Evolutionary conservation across 2,329 filamentous ascomycete genomes (phyloP).

Genomic region (Ascosphaera acerosa): DNA sequence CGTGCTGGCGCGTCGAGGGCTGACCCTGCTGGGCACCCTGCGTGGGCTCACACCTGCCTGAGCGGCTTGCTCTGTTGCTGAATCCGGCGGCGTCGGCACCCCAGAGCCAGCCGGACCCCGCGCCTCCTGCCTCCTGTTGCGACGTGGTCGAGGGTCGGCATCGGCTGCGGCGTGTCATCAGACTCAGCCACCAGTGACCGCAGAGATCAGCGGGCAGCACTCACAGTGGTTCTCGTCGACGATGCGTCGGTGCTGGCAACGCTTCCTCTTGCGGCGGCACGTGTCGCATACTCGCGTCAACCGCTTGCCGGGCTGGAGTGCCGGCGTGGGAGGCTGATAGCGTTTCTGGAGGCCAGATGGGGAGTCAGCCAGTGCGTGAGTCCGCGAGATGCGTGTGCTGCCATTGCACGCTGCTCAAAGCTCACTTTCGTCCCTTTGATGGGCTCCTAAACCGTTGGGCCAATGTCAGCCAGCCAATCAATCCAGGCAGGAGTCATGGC

Average conservation of each 20-base stretch:
- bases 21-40: no score
- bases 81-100: no score
- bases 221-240: conserved; percentile 7
- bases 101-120: no score
- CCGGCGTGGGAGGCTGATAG: conserved; percentile 6
- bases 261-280: conserved; percentile 7
- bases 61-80: no score
- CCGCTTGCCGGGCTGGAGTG: conserved; percentile 6
- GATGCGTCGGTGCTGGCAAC: conserved; percentile 7
- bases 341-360: conserved; percentile 4
- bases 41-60: no score
- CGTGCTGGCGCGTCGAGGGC: neutral
- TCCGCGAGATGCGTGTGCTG: neutral
- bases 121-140: conserved; percentile 1
- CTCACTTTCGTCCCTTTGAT: conserved; percentile 4
- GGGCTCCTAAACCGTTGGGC: conserved; percentile 1
- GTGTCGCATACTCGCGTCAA: conserved; percentile 7
- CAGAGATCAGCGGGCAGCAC: conserved; percentile 2
- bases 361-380: neutral
- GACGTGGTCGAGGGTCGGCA: conserved; percentile 3
- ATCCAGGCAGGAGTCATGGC: neutral
- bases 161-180: conserved; percentile 2
- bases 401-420: neutral
- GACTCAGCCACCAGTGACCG: neutral
- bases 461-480: no score